A percentile compares a stretch with the other conserved stretches of the same genome.
Evolutionary conservation across 257 asterid species (phyloP).

Genomic region (Solanum piurae): DNA sequence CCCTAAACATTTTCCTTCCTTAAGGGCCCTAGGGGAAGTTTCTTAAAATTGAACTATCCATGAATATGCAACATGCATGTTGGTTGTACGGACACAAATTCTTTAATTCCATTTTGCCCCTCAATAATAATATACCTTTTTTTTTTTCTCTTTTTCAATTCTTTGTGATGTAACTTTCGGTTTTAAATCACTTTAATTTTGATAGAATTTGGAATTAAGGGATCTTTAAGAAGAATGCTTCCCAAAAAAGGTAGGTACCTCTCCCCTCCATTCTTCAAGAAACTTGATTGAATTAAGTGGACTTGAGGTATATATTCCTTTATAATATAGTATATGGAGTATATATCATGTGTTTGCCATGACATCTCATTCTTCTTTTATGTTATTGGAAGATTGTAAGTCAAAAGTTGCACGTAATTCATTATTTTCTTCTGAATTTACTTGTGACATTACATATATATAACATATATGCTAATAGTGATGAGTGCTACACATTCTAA

Average conservation of each 20-base stretch:
- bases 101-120: background rate
- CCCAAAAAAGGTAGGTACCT: background rate
- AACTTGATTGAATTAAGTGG: background rate
- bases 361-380: slow-evolving; percentile 7
- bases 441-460: background rate
- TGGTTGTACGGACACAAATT: background rate
- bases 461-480: background rate
- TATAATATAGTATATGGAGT: background rate
- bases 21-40: background rate
- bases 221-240: background rate
- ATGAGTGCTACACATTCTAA: background rate
- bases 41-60: background rate
- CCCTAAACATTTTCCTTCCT: background rate
- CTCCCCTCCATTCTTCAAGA: slow-evolving; percentile 2
- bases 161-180: background rate
- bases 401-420: slow-evolving; percentile 5
- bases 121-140: background rate
- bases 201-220: background rate
- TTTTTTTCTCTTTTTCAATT: background rate
- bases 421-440: background rate
- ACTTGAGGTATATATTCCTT: slow-evolving; percentile 18
- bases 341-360: background rate
- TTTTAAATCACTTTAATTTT: background rate
- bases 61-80: background rate
- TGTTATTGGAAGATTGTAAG: slow-evolving; percentile 11